Percentiles rank a stretch among this genome's conserved stretches.
Conservation (phyloP, 164 flowering plant species). For the Nelumbo lutea region DNA sequence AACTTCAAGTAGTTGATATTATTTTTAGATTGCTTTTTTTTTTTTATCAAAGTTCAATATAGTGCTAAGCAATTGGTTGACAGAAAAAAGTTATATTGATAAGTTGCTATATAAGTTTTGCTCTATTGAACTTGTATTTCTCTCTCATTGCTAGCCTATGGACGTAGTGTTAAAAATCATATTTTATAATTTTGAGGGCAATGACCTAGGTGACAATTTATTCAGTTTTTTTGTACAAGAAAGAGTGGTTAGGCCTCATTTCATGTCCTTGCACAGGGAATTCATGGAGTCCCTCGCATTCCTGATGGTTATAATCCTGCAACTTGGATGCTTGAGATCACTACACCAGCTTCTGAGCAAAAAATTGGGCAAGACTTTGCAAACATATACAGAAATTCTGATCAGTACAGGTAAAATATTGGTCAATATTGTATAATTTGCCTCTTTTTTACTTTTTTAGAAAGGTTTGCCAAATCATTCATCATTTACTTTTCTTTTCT, state of each 20-base stretch:
- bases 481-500: background rate
- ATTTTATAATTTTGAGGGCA: background rate
- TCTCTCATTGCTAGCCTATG: no score
- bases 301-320: conserved; percentile 84
- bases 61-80: no score
- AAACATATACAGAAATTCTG: conserved; percentile 50
- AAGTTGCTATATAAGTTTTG: no score
- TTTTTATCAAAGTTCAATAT: no score
- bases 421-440: background rate
- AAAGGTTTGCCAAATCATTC: no score
- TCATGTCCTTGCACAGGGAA: conserved; percentile 30
- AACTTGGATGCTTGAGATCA: conserved; percentile 95
- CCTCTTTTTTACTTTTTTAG: no score
- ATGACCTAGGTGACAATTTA: background rate
- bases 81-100: no score
- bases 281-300: conserved; percentile 55
- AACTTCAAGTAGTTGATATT: no score
- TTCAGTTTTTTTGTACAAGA: background rate
- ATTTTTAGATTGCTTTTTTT: no score
- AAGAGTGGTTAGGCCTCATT: background rate
- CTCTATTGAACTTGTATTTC: no score
- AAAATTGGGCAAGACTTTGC: conserved; percentile 66
- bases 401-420: conserved; percentile 54
- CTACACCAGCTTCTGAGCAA: conserved; percentile 64
- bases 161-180: background rate